Evolutionary conservation across 495 filamentous ascomycete species (phyloP), one percentile per base, ranked within the genome.

Genomic region (Neurospora cerealis): DNA sequence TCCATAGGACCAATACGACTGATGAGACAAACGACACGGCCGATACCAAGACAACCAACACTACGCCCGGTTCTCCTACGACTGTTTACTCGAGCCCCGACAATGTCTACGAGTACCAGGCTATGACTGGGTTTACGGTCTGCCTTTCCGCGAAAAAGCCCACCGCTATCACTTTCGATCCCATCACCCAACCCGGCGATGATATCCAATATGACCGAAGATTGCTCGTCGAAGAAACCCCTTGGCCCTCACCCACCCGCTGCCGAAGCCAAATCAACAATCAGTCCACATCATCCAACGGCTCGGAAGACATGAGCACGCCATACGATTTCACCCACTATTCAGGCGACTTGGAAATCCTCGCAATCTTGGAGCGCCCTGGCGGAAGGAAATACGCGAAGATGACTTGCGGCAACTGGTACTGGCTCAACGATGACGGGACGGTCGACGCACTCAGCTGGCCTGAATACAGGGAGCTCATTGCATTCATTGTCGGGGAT

Each of bases 11-110:
- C 4, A 54, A 54, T 5, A 24, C 21, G 2, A 0, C 0, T 0
- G n/a, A 48, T 0, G 44, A 48, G 0, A 48, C 44, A 1, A 6
- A 11, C 0, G 3, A 11, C n/a, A n/a, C n/a, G n/a, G n/a, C n/a
- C n/a, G n/a, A n/a, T n/a, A n/a, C n/a, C 21, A 24, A 46, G 42
- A 7, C 46, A 1, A 54, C 46, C 2, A 5, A 1, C 21, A 15
- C 46, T 0, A 2, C 4, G 10, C 21, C 46, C 10, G 46, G 2
- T 0, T 54, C 46, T 0, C 46, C 46, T 2, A 11, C 46, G 0
- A 54, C n/a, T 0, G 2, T 7, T 0, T 54, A 54, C 11, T 54
- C 46, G 0, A 24, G 21, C 11, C 46, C n/a, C 0, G 46, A 54
- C 5, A 6, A 54, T 2, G 11, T 6, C 0, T 11, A 3, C 4